Evolutionary conservation across 1,284 basidiomycete species (phyloP), one percentile per base, ranked within the genome.

Genomic region (Chalciporus sp.): DNA sequence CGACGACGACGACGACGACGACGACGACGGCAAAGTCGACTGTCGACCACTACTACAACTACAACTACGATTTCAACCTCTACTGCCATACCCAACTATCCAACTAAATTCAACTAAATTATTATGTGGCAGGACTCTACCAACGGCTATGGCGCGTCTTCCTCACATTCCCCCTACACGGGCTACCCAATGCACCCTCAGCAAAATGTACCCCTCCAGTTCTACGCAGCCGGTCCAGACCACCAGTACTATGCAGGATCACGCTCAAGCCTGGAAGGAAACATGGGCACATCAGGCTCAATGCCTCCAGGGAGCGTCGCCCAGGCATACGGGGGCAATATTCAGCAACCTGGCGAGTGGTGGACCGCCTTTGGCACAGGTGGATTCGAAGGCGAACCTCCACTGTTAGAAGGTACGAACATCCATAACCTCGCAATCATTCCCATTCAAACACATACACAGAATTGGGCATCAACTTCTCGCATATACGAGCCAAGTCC

Each of bases 401-500:
- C 94, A 42, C 73, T 98, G 65, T 82, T 97, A 54, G 87, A 98
- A 84, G 95, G 95, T 94, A 66, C 58, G 75, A 65, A 42, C 47
- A 4, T 17, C 19, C 37, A 17, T 33, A 45, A n/a, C 39, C 29
- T 19, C 40, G 40, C 6, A 8, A 27, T 26, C 19, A 19, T 23
- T 47, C 44, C n/a, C 37, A 17, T 19, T 53, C 12, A 53, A 59
- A 51, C 47, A 43, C 14, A 33, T 20, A 16, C 7, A 26, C 65
- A 98, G 96, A 99, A 72, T 86, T 99, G 27, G 97, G 96, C 43
- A 95, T 99, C 72, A 98, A 99, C 74, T 95, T 98, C 64, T 85
- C 87, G 39, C 97, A 99, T 72, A 98, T 99, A 71, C 82, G 92
- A 45, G 87, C 87, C 57, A 99, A 99, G 77, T 92, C 94, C 14